Evolutionary conservation across 2,329 filamentous ascomycete species (phyloP).

Genomic region (Fusarium guadeloupense): DNA sequence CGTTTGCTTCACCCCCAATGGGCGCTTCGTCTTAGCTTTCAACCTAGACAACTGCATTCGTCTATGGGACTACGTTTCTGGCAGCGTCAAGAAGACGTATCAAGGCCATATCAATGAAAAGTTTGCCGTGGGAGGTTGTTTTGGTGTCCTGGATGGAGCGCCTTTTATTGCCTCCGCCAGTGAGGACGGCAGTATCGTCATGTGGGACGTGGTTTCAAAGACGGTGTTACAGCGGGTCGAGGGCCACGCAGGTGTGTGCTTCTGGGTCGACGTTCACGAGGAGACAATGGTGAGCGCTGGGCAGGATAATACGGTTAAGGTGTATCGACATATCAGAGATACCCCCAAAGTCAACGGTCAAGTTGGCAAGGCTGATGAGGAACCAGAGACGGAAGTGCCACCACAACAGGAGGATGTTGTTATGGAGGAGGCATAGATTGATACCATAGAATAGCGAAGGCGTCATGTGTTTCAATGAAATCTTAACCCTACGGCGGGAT

Average conservation of each 20-base stretch:
- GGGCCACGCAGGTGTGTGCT: conserved; percentile 66
- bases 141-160: conserved; percentile 66
- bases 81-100: conserved; percentile 94
- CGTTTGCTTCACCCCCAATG: conserved; percentile 93
- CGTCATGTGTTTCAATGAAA: neutral
- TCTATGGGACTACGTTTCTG: conserved; percentile 94
- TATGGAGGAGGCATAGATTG: conserved; percentile 44
- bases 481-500: neutral
- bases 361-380: conserved; percentile 42
- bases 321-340: conserved; percentile 54
- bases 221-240: conserved; percentile 75
- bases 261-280: conserved; percentile 70
- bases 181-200: conserved; percentile 83
- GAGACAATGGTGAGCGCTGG: conserved; percentile 67
- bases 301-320: conserved; percentile 62
- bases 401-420: conserved; percentile 53
- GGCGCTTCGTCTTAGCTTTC: conserved; percentile 90
- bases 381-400: conserved; percentile 65
- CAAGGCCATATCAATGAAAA: conserved; percentile 88
- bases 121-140: conserved; percentile 86
- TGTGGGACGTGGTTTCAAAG: conserved; percentile 93
- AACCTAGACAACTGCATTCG: conserved; percentile 90
- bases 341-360: conserved; percentile 32
- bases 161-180: conserved; percentile 83
- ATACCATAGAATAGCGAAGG: neutral